Base-by-base conservation (phyloP, 345 rosid genomes). In the Pugionium cornutum region DNA sequence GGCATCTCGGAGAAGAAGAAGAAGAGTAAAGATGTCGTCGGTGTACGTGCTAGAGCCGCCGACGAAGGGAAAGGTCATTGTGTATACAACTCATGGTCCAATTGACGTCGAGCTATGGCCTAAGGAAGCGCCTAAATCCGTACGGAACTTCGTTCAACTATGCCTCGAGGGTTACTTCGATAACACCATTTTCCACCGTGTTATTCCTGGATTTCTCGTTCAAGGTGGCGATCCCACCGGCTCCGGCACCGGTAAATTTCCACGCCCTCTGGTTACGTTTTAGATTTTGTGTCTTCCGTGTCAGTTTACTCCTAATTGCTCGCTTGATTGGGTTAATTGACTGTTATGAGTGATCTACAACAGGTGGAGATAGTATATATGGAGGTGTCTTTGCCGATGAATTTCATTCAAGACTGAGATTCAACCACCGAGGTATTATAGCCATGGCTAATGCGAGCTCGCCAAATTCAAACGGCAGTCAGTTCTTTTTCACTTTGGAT, bases 41-140 rank as follows among this genome's bases (percentile, higher is more conserved):
- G 47, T 88, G 2, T 94, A 90, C 80, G 95, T 94, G 58, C 74
- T 88, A 62, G 99, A 88, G 69, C 97, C 96, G n/a, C 96, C 96
- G 71, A 94, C 97, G 39, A 94, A 90, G 59, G 99, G 99, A 31
- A 90, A 94, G 65, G 92, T 90, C 52, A 64, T 88, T 49, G 78
- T 94, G 47, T 76, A 82, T 72, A 94, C 97, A 50, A 84, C 90
- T 31, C 78, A 88, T 69, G 97, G 99, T 0, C 96, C 96, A 0
- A 60, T 94, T 3, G 96, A 90, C 80, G 67, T 90, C 78, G 96
- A 94, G 83, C 83, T 94, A 6, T 94, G 96, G 99, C 96, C 99
- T 1, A 90, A 86, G 49, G 96, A 94, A 75, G 92, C 97, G 0
- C 95, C 99, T 1, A 88, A 88, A 74, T 96, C 99, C 30, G 97